A percentile compares a stretch with the other conserved stretches of the same genome.
These are phyloP conservation scores for Cladophialophora exuberans DNA, from an alignment of 2,329 filamentous ascomycete species.

Conservation along the genomic window DNA sequence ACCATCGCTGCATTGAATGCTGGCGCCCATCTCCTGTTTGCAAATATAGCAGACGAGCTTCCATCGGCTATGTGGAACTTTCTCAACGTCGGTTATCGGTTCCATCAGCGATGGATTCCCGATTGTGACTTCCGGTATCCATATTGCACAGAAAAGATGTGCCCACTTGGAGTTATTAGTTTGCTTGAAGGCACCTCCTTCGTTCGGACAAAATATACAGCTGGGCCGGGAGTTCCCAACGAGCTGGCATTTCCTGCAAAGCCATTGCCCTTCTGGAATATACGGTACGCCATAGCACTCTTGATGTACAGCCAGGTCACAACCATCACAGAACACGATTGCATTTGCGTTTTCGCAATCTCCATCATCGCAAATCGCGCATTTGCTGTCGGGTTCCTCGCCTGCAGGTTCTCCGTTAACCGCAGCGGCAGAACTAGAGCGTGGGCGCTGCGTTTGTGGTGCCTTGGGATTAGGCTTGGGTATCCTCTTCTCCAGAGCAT, in stretches of 20 bases:
- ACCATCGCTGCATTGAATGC: constrained; percentile 97
- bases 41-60: constrained; percentile 95
- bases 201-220: constrained; percentile 98
- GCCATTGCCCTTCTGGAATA: constrained; percentile 97
- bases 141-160: constrained; percentile 93
- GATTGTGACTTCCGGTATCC: constrained; percentile 95
- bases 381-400: constrained; percentile 96
- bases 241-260: constrained; percentile 94
- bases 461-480: constrained; percentile 97
- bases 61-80: constrained; percentile 93
- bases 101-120: constrained; percentile 98
- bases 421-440: constrained; percentile 90
- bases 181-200: constrained; percentile 97
- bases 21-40: constrained; percentile 95
- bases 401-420: constrained; percentile 89
- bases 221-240: constrained; percentile 90
- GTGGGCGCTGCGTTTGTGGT: constrained; percentile 87
- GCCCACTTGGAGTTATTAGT: constrained; percentile 96
- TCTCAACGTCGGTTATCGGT: constrained; percentile 95
- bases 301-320: constrained; percentile 95
- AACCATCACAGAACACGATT: constrained; percentile 98
- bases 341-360: constrained; percentile 99
- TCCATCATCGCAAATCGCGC: constrained; percentile 97
- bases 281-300: constrained; percentile 99
- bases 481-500: constrained; percentile 91